Evolutionary conservation across 306 rosid species (phyloP).

Genomic region (Vigna reflexopilosa): DNA sequence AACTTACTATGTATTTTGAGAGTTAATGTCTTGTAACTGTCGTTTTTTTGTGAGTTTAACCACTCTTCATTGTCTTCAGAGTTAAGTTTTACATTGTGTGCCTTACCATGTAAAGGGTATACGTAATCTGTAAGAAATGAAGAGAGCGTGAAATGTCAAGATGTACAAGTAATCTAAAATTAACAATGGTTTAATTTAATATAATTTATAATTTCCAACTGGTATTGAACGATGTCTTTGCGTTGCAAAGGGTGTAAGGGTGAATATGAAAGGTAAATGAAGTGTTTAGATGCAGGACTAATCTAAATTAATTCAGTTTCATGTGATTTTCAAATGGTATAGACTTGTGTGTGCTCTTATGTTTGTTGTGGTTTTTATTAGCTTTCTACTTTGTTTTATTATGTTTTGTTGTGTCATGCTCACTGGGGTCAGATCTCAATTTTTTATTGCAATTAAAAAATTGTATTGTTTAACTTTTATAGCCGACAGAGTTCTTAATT

Average conservation of each 20-base stretch:
- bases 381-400: background rate
- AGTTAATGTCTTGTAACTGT: background rate
- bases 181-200: background rate
- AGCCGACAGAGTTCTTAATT: background rate
- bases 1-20: background rate
- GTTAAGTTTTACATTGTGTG: background rate
- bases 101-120: background rate
- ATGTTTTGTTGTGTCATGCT: background rate
- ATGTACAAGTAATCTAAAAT: background rate
- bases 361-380: slow-evolving; percentile 1
- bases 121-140: background rate
- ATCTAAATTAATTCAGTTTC: background rate
- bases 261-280: background rate
- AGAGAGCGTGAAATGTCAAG: background rate
- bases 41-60: background rate
- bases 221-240: background rate
- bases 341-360: background rate
- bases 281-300: background rate
- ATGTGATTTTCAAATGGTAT: background rate
- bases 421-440: background rate
- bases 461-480: background rate
- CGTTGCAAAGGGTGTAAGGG: background rate
- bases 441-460: background rate
- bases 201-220: background rate
- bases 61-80: background rate